phyloP scores from a whole-genome alignment of 768 basidiomycete species.

The Omphalotus guepiniiformis region DNA sequence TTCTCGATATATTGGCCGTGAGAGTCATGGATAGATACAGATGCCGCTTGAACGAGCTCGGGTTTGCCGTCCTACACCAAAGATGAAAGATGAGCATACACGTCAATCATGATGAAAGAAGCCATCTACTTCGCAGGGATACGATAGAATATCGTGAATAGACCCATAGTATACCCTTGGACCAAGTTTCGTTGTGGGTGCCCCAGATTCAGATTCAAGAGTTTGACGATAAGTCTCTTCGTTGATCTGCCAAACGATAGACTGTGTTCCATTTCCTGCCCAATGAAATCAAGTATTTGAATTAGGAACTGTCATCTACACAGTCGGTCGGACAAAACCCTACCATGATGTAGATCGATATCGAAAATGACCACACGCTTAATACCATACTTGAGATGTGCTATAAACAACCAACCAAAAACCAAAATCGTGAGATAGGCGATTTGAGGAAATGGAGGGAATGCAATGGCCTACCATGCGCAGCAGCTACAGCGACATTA shows the following conservation, averaged over 20 bases:
- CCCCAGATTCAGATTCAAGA: slow-evolving; percentile 46
- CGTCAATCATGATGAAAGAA: too few relatives aligned
- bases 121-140: slow-evolving; percentile 75
- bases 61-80: slow-evolving; percentile 69
- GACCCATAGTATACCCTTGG: slow-evolving; percentile 84
- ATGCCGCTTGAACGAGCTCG: slow-evolving; percentile 80
- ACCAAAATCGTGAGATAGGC: background rate
- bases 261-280: slow-evolving; percentile 52
- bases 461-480: slow-evolving; percentile 79
- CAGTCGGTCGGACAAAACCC: slow-evolving; percentile 7
- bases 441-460: background rate
- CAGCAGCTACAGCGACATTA: slow-evolving; percentile 86
- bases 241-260: slow-evolving; percentile 88
- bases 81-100: too few relatives aligned
- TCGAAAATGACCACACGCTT: slow-evolving; percentile 84
- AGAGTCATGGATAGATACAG: slow-evolving; percentile 67
- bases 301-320: background rate
- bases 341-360: slow-evolving; percentile 89
- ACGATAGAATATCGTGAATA: slow-evolving; percentile 90
- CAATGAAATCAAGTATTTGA: background rate
- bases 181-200: slow-evolving; percentile 31
- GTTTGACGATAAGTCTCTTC: slow-evolving; percentile 75
- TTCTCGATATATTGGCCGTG: slow-evolving; percentile 91
- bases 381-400: slow-evolving; percentile 75
- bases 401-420: slow-evolving; percentile 34